A percentile compares a stretch with the other conserved stretches of the same genome.
Evolutionary conservation across 805 yeast genomes (phyloP).

Genomic region (Starmerella lactis-condensi): DNA sequence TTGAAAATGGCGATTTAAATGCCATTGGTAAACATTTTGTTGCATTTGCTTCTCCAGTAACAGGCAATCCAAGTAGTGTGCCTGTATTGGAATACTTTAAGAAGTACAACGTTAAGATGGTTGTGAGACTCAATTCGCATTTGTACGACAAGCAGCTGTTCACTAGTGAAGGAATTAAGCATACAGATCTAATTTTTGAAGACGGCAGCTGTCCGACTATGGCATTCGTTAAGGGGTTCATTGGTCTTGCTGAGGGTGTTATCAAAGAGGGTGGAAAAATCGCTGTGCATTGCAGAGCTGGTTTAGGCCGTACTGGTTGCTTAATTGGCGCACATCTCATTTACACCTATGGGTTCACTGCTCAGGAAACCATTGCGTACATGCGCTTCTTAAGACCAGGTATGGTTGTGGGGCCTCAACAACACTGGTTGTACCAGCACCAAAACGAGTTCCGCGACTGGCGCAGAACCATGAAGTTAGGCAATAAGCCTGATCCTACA

Average conservation of each 20-base stretch:
- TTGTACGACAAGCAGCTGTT: conserved; percentile 74
- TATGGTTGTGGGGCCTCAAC: conserved; percentile 99
- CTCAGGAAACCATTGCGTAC: conserved; percentile 88
- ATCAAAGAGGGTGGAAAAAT: conserved; percentile 75
- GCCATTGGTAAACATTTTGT: conserved; percentile 80
- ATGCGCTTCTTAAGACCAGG: conserved; percentile 96
- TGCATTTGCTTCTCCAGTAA: conserved; percentile 92
- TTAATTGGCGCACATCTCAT: conserved; percentile 92
- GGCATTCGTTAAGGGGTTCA: conserved; percentile 77
- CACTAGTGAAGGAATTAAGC: conserved; percentile 65
- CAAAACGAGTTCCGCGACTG: conserved; percentile 93
- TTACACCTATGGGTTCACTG: conserved; percentile 92
- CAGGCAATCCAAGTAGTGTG: conserved; percentile 17
- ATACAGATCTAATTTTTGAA: conserved; percentile 88
- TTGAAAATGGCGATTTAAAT: conserved; percentile 93
- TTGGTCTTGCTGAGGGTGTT: conserved; percentile 87
- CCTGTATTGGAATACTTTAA: conserved; percentile 66
- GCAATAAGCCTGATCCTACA: conserved; percentile 37
- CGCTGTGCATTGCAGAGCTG: conserved; percentile 99
- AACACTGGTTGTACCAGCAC: conserved; percentile 92
- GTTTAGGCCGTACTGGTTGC: conserved; percentile 94
- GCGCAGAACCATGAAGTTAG: conserved; percentile 77
- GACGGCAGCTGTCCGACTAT: conserved; percentile 96
- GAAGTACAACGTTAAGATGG: conserved; percentile 59
- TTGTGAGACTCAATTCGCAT: conserved; percentile 82